Base-by-base conservation (phyloP, 208 protist genomes). In the Leishmania lainsoni region DNA sequence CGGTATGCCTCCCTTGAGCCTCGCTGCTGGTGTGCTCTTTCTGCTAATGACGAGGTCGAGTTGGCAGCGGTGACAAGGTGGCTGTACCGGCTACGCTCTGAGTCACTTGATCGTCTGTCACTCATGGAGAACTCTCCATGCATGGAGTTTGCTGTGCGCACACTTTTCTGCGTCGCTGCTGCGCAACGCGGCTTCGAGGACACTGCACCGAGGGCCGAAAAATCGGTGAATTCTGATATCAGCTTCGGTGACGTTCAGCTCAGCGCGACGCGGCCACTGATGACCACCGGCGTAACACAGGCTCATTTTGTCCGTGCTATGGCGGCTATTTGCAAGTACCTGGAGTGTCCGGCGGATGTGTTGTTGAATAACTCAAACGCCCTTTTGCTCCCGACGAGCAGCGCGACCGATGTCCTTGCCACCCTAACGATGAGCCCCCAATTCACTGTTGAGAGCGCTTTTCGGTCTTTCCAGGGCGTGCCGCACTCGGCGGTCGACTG, bases 161-260 rank as follows among this genome's bases (percentile, higher is more conserved):
- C 78, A 22, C 54, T 82, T n/a, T 86, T 86, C 78, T 71, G 78
- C 72, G 45, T 82, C 56, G 78, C 82, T 0, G 82, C 78, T 3
- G 73, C 78, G 54, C 74, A 86, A 6, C 78, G 82, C 42, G 66
- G 39, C 9, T 76, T 86, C 54, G 82, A 86, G 66, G 78, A 86
- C 54, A 82, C 74, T 16, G 52, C 48, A 32, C 35, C 66, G 9
- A 75, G 70, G 32, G n/a, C 16, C 6, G 39, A 68, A 14, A 77
- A 39, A 22, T n/a, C 29, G 17, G 56, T 17, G 32, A 48, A 26
- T 17, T 22, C 20, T 35, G 54, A 49, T 8, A 17, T 58, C 22
- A 26, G 10, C 39, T 22, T 39, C 35, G 45, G 61, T 14, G n/a
- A 2, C 12, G 49, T 22, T 29, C 48, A 76, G 14, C 45, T 76